Evolutionary conservation across 1,284 basidiomycete genomes (phyloP), one percentile per base, ranked within the genome.

Genomic region (Ganoderma multipileum): DNA sequence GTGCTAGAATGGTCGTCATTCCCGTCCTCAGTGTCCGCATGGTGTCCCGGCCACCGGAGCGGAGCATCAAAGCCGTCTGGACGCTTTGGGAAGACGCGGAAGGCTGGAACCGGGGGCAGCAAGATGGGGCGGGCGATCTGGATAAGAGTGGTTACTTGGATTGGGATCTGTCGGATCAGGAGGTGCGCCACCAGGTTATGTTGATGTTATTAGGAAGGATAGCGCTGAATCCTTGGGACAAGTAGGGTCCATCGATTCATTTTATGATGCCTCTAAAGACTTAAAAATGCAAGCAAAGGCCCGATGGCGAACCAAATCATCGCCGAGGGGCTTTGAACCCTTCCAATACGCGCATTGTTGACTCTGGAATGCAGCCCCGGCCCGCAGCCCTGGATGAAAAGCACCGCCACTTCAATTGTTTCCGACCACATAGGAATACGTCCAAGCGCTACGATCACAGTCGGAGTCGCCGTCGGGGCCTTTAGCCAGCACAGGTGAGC

Each of bases 1-100:
- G 59, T 70, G 28, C 73, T 74, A 38, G 76, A 75, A 36, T 78
- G 81, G 28, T 79, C 77, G 74, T 80, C n/a, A n/a, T n/a, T 79
- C 14, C 73, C 83, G 9, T 41, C 39, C 39, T 41, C 39, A 41
- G 11, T 14, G 11, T 14, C 12, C 39, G 39, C 9, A 14, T 41
- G 39, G 39, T 14, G 14, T 11, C 39, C 39, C 11, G 16, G 39
- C 16, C 39, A 14, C 16, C 39, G 12, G 39, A 41, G 39, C 39
- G 14, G 12, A 41, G 39, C 9, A 20, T 4, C 18, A 44, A 4
- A 44, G 42, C 18, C 20, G 18, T n/a, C 42, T 18, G 5, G 42
- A 6, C n/a, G 16, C 3, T 12, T 11, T 39, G 5, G 44, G n/a
- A 50, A 26, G 47, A 26, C 20, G 4, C 2, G 47, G 23, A 50